These are phyloP conservation scores for Peronospora farinosa DNA, from an alignment of 352 stramenopile genomes.

Conservation along the genomic window DNA sequence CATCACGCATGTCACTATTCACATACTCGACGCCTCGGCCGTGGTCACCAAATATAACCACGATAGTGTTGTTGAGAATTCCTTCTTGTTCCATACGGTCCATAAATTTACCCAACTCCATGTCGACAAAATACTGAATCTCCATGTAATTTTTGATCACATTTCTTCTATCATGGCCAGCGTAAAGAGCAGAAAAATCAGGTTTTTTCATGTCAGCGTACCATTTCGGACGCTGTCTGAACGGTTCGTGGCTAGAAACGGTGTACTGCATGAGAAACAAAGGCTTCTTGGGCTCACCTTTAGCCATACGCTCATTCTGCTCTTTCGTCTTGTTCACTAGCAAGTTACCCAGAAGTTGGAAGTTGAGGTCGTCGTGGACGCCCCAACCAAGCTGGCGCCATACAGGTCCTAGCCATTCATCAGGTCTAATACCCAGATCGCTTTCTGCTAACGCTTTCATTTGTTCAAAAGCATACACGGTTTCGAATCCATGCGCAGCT, in stretches of 20 bases:
- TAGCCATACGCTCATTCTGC: slow-evolving; percentile 15
- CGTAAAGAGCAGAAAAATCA: slow-evolving; percentile 29
- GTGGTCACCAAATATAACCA: slow-evolving; percentile 6
- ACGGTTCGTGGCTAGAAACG: slow-evolving; percentile 43
- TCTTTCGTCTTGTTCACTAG: slow-evolving; percentile 30
- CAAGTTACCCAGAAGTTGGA: slow-evolving; percentile 35
- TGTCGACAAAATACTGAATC: slow-evolving; percentile 7
- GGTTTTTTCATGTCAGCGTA: slow-evolving; percentile 24
- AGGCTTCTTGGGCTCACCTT: slow-evolving; percentile 26
- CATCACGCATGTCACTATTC: slow-evolving; percentile 1
- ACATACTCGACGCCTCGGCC: not conserved
- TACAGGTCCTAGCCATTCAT: slow-evolving; percentile 21
- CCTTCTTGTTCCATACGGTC: slow-evolving; percentile 10
- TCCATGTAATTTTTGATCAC: slow-evolving; percentile 3
- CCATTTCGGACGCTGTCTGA: slow-evolving; percentile 29
- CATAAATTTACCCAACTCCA: slow-evolving; percentile 9
- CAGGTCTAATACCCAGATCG: slow-evolving; percentile 18
- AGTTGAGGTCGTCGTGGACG: slow-evolving; percentile 40
- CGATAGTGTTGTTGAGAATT: slow-evolving; percentile 10
- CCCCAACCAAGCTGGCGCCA: slow-evolving; percentile 23
- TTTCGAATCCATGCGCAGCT: slow-evolving; percentile 37
- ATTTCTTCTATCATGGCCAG: not conserved
- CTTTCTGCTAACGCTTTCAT: slow-evolving; percentile 24
- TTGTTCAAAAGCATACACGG: slow-evolving; percentile 21
- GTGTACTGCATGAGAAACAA: slow-evolving; percentile 48